Base-by-base conservation (phyloP, 352 stramenopile genomes). In the Pythium brassicae region DNA sequence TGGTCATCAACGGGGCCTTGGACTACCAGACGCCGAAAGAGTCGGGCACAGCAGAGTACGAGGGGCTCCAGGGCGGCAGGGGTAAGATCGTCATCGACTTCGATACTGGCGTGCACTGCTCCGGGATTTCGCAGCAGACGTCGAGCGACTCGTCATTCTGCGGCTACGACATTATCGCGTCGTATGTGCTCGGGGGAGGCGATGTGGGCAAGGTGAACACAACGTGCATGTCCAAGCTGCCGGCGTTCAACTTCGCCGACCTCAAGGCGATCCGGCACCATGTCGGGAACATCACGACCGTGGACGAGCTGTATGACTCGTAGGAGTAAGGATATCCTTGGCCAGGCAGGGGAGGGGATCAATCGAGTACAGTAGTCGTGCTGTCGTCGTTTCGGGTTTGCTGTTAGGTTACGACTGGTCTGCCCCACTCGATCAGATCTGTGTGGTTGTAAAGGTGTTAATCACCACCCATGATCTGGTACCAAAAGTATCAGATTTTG, bases 1-100 rank as follows among this genome's bases (percentile, higher is more conserved):
- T 78, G 32, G 20, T 78, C 17, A 37, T 76, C 42, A 76, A 62
- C 42, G 59, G 71, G 7, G 53, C 40, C 0, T 25, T 76, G 54
- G 71, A 80, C 14, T 60, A 48, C 26, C 45, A 60, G 34, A 79
- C 68, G 11, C 42, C 49, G 9, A 48, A 22, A 3, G 68, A 79
- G 29, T 42, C 52, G 5, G 67, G 57, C 17, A 40, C 57, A 9
- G 35, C 46, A 4, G 45, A 73, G 34, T 61, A 56, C 57, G 49
- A 59, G 10, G 64, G 61, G 5, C 29, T 79, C 7, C 20, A 45
- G 12, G 55, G 50, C 3, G 29, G 11, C 20, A 10, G 39, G 9
- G 40, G 35, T 15, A 71, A 72, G 48, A 46, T 67, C 25, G 19
- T 66, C 3, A 25, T 77, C 14, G 47, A 57, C n/a, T 52, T 39